These are phyloP conservation scores for Aureobasidium uvarum DNA, from an alignment of 2,329 filamentous ascomycete genomes.

Conservation along the genomic window DNA sequence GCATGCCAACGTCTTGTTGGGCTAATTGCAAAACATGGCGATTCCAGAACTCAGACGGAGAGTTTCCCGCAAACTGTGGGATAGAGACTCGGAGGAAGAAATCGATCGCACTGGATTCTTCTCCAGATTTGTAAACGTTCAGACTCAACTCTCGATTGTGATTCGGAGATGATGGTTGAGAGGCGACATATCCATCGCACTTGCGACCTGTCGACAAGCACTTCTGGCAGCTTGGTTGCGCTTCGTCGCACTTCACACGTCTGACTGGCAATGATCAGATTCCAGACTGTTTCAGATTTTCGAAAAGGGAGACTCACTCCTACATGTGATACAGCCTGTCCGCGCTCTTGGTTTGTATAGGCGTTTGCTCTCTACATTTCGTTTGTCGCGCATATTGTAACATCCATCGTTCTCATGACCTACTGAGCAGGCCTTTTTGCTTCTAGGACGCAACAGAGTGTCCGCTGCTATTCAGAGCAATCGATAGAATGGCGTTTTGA, in stretches of 20 bases:
- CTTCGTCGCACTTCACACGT: conserved; percentile 59
- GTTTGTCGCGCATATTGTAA: not conserved
- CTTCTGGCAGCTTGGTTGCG: conserved; percentile 53
- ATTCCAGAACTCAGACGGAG: conserved; percentile 2
- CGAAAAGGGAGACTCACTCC: not conserved
- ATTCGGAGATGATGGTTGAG: not conserved
- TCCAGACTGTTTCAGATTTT: not conserved
- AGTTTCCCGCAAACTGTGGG: conserved; percentile 7
- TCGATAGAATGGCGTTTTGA: not conserved
- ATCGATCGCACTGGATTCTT: conserved; percentile 3
- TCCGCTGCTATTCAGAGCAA: not conserved
- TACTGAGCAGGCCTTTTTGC: not conserved
- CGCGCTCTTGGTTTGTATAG: conserved; percentile 6
- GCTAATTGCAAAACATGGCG: conserved; percentile 6
- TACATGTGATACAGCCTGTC: conserved; percentile 7
- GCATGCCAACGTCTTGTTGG: not conserved
- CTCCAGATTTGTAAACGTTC: conserved; percentile 6
- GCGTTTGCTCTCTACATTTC: not conserved
- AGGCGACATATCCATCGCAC: conserved; percentile 55
- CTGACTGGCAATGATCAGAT: conserved; percentile 38
- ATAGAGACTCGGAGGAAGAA: conserved; percentile 13
- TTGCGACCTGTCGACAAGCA: conserved; percentile 56
- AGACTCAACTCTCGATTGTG: not conserved
- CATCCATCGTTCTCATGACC: not conserved
- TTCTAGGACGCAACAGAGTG: no score